Evolutionary conservation across 768 basidiomycete genomes (phyloP).

Genomic region (Imleria badia): DNA sequence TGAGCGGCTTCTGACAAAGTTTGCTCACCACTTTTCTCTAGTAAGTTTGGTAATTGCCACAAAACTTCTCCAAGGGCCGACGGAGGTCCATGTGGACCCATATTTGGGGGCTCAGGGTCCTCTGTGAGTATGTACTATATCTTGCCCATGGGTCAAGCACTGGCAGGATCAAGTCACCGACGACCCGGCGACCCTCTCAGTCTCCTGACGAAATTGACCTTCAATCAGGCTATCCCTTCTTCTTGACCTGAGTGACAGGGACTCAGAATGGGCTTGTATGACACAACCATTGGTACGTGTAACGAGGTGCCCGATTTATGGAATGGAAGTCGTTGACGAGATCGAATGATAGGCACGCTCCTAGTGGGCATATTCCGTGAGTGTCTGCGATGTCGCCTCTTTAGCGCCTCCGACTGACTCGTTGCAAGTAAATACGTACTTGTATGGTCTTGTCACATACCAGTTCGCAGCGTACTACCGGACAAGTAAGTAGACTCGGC

Average conservation of each 20-base stretch:
- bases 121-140: too few species aligned
- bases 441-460: constrained; percentile 44
- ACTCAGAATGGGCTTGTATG: constrained; percentile 5
- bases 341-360: constrained; percentile 13
- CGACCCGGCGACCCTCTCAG: too few species aligned
- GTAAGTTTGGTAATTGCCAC: too few species aligned
- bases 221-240: not conserved
- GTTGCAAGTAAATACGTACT: constrained; percentile 22
- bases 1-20: too few species aligned
- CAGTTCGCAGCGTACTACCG: constrained; percentile 31
- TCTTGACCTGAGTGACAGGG: not conserved
- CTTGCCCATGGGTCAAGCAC: too few species aligned
- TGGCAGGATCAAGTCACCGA: too few species aligned
- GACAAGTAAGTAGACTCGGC: not conserved
- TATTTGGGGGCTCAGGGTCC: too few species aligned
- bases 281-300: constrained; percentile 5
- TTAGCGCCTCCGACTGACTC: not conserved
- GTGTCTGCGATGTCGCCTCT: not conserved
- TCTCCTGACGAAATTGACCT: too few species aligned
- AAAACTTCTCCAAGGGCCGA: too few species aligned
- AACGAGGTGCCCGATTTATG: not conserved
- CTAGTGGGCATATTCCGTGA: constrained; percentile 20
- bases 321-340: not conserved
- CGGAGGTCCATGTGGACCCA: too few species aligned
- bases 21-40: too few species aligned